phyloP scores from a whole-genome alignment of 306 rosid species.

The Astragalus glycyphyllos region DNA sequence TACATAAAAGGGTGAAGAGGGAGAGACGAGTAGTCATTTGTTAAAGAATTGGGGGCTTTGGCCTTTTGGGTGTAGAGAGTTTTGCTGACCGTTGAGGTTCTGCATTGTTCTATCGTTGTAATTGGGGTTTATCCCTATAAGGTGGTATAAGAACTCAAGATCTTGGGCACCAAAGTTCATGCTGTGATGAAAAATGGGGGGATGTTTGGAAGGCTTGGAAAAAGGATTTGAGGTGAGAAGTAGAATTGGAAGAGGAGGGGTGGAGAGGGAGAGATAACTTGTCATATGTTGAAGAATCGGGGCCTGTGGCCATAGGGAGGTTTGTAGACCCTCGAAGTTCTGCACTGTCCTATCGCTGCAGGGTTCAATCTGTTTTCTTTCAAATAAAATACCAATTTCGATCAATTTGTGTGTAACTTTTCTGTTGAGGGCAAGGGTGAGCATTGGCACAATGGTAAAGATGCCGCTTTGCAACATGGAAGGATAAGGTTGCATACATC shows the following conservation, averaged over 20 bases:
- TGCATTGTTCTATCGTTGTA: not conserved
- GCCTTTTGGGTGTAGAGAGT: not conserved
- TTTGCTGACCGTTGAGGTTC: not conserved
- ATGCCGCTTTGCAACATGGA: too few relatives aligned
- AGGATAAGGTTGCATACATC: too few relatives aligned
- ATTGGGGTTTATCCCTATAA: slow-evolving; percentile 2
- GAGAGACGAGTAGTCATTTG: not conserved
- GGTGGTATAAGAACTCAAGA: not conserved
- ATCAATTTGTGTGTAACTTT: not conserved
- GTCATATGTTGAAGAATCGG: not conserved
- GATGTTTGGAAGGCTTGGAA: not conserved
- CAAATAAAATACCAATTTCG: not conserved
- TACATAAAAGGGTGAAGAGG: not conserved
- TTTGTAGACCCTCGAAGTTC: not conserved
- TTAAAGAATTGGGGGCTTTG: not conserved
- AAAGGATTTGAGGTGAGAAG: not conserved
- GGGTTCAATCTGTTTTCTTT: not conserved
- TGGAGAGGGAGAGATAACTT: not conserved
- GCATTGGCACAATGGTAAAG: too few relatives aligned
- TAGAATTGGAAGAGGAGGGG: not conserved
- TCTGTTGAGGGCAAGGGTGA: too few relatives aligned
- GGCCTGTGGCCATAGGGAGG: not conserved
- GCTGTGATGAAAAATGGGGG: not conserved
- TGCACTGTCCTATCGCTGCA: not conserved
- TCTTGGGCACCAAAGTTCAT: not conserved